Base-by-base conservation (phyloP, 768 basidiomycete genomes). In the Tricholoma matsutake region DNA sequence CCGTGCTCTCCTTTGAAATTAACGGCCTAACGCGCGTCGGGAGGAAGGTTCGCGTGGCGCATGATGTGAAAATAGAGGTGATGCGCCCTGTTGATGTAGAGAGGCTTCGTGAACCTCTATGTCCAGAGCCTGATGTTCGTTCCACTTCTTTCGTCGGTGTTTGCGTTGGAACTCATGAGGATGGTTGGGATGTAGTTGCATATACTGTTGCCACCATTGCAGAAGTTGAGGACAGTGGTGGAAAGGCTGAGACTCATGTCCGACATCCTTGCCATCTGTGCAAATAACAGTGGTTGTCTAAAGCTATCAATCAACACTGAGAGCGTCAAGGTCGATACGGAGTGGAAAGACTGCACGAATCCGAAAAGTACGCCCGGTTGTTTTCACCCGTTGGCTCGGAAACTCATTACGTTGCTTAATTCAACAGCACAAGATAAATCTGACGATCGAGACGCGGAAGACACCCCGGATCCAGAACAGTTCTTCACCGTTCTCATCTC, bases 61-160 rank as follows among this genome's bases (percentile, higher is more conserved):
- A 96, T 69, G 92, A 94, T 67, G 90, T 95, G 29, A 82, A 83
- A 64, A 89, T 95, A 59, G 89, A 90, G 54, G 86, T 96, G 8
- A 81, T 92, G 83, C 85, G 85, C 59, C 88, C 88, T 1, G 76
- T 77, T 0, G 94, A 95, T 60, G 84, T 91, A 10, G 86, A 82
- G 18, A 84, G 79, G 62, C 79, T 95, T 58, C 81, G 77, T 28
- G 94, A 95, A 69, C 94, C 94, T 1, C 72, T 91, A 65, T 95
- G 93, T 68, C 94, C 94, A 1, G 87, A 90, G 31, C 91, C 93
- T 14, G 90, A 95, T 61, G 94, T 92, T 65, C 65, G 84, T 77
- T 5, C 29, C 14, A 34, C 37, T 56, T 31, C 43, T 29, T 57
- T 7, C 28, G 9, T 13, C 32, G n/a, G 9, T 16, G 31, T 39